These are phyloP conservation scores for Poa pratensis DNA, from an alignment of 176 grass and related monocot genomes.

Conservation along the genomic window DNA sequence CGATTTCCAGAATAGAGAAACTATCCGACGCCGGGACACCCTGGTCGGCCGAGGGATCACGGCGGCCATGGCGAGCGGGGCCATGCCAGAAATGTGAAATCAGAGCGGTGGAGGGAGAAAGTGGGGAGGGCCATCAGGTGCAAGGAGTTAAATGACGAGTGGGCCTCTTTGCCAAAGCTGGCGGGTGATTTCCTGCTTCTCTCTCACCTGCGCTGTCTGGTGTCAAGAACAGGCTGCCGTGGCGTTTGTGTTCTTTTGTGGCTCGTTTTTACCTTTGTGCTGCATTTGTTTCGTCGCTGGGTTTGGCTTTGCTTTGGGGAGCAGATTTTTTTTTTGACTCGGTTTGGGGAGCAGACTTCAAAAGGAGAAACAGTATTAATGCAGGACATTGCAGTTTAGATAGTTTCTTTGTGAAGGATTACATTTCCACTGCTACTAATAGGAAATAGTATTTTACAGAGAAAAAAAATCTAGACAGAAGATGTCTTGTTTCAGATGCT, in stretches of 20 bases:
- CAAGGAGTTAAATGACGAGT: neutral
- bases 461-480: too few relatives aligned
- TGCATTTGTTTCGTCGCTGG: neutral
- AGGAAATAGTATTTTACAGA: too few relatives aligned
- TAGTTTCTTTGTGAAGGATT: neutral
- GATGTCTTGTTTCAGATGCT: too few relatives aligned
- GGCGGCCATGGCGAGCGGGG: neutral
- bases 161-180: neutral
- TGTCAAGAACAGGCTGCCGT: conserved; percentile 13
- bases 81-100: conserved; percentile 10
- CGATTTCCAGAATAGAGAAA: neutral
- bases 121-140: neutral
- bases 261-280: neutral
- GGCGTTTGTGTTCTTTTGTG: neutral
- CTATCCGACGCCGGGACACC: conserved; percentile 10
- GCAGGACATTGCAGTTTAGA: too few relatives aligned
- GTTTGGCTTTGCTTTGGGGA: conserved; percentile 2
- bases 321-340: too few relatives aligned
- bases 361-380: neutral
- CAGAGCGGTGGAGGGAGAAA: conserved; percentile 34
- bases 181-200: neutral
- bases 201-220: neutral
- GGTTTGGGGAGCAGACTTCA: conserved; percentile 7
- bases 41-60: neutral
- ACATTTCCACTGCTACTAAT: neutral